Percentiles rank a stretch among this genome's conserved stretches.
Evolutionary conservation across 2,329 filamentous ascomycete species (phyloP).

Genomic region (Zopfia rhizophila): DNA sequence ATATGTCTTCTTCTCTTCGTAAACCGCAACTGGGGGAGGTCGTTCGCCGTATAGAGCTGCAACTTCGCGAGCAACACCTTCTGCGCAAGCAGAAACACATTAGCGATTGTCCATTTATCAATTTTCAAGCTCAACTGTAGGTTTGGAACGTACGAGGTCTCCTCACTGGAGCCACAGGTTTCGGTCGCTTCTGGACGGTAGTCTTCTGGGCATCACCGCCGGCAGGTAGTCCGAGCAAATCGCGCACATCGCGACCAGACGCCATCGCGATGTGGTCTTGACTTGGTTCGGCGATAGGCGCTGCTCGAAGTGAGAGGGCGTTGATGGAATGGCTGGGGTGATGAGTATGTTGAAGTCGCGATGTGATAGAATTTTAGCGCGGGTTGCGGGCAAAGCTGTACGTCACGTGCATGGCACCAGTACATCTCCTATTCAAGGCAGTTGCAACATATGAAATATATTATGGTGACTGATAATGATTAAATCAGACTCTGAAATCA

Average conservation of each 20-base stretch:
- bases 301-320: slow-evolving; percentile 13
- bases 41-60: slow-evolving; percentile 54
- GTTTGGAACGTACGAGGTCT: slow-evolving; percentile 59
- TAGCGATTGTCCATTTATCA: slow-evolving; percentile 24
- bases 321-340: slow-evolving; percentile 44
- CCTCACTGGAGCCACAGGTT: slow-evolving; percentile 65
- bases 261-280: slow-evolving; percentile 43
- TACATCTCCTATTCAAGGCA: too few species aligned
- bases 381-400: not conserved
- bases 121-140: slow-evolving; percentile 1
- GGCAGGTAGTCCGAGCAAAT: slow-evolving; percentile 84
- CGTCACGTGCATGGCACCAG: slow-evolving; percentile 1
- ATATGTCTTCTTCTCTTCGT: slow-evolving; percentile 53
- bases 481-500: too few species aligned
- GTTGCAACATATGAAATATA: too few species aligned
- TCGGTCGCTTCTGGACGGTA: slow-evolving; percentile 78
- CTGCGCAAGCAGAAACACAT: slow-evolving; percentile 37
- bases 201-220: slow-evolving; percentile 53
- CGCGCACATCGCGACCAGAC: slow-evolving; percentile 74
- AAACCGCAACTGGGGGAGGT: slow-evolving; percentile 53
- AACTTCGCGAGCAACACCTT: slow-evolving; percentile 54
- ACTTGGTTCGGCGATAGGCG: slow-evolving; percentile 27
- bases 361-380: slow-evolving; percentile 1
- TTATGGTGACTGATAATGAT: too few species aligned
- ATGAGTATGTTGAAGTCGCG: slow-evolving; percentile 24